Conservation (phyloP, 331 rosid species). For the Telfairia occidentalis region DNA sequence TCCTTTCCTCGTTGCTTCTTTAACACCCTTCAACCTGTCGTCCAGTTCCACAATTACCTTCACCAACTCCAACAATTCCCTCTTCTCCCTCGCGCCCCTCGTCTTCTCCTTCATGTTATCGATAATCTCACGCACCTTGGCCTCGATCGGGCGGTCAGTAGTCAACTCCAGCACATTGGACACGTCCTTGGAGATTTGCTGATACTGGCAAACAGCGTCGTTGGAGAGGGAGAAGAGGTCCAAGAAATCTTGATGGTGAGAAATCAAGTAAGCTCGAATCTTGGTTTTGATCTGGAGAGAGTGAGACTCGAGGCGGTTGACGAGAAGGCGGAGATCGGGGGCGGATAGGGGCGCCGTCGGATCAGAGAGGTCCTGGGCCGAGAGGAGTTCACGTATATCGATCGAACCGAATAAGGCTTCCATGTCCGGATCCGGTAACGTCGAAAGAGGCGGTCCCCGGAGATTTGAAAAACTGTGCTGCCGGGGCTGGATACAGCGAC, state of each 20-base stretch:
- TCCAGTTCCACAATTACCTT: constrained; percentile 33
- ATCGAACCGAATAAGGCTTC: constrained; percentile 62
- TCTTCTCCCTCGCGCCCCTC: constrained; percentile 49
- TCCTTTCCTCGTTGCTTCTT: constrained; percentile 50
- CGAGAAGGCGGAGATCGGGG: constrained; percentile 93
- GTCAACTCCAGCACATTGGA: constrained; percentile 25
- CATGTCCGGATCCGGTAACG: constrained; percentile 27
- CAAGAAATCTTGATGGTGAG: constrained; percentile 65
- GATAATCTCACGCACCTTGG: constrained; percentile 33
- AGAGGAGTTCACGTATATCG: constrained; percentile 79
- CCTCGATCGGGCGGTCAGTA: constrained; percentile 52
- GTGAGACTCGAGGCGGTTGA: constrained; percentile 88
- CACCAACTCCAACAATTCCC: constrained; percentile 50
- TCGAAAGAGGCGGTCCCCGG: constrained; percentile 9
- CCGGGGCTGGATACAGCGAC: not conserved
- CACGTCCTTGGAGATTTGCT: constrained; percentile 33
- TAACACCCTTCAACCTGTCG: constrained; percentile 39
- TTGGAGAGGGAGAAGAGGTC: constrained; percentile 59
- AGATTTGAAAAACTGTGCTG: not conserved
- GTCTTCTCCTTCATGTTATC: constrained; percentile 46
- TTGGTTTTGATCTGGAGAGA: constrained; percentile 67
- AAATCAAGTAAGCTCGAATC: constrained; percentile 56
- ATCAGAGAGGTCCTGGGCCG: constrained; percentile 70
- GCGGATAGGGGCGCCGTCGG: constrained; percentile 73
- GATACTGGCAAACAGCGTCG: constrained; percentile 53